Evolutionary conservation across 805 yeast species (phyloP), one percentile per base, ranked within the genome.

Genomic region (Kluyveromyces siamensis): DNA sequence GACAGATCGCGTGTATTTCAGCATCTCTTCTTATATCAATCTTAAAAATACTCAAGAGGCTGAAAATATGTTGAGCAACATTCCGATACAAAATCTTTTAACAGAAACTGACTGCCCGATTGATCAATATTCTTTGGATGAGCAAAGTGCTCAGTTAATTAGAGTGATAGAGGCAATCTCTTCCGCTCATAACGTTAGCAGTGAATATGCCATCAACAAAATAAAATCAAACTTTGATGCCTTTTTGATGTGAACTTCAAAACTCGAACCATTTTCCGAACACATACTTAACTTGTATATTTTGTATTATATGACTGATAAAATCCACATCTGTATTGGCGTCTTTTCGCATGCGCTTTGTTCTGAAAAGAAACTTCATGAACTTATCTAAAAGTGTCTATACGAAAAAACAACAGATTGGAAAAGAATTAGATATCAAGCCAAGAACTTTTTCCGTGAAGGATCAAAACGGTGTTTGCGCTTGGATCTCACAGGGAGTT

Each of bases 71-170:
- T 49, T 74, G 5, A 27, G 53, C 2, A 46, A 50, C 1, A 48
- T 77, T 2, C 77, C 79, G 0, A 54, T 44, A 3, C 60, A 62
- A 14, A 55, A 66, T 9, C 49, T 77, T 3, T 61, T 81, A 36
- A 63, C 76, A 2, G 87, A 81, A 56, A 77, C 84, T 2, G 87
- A 81, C 55, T 68, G 67, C 41, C 66, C 62, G 1, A 50, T 64
- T 37, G 58, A 55, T 47, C 40, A 47, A 25, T 33, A 30, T 6
- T 33, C 38, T 17, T 16, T 14, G 33, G 33, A 44, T 6, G 50
- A 45, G n/a, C 46, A 55, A 13, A 41, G 46, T 13, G 48, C 43
- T 5, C 55, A 55, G 35, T 44, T 62, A 35, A 36, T 45, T 16
- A 47, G 52, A 33, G 47, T 57, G 14, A 49, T 52, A 30, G 37